phyloP scores from a whole-genome alignment of 2,329 filamentous ascomycete genomes.

The Fusarium virguliforme region DNA sequence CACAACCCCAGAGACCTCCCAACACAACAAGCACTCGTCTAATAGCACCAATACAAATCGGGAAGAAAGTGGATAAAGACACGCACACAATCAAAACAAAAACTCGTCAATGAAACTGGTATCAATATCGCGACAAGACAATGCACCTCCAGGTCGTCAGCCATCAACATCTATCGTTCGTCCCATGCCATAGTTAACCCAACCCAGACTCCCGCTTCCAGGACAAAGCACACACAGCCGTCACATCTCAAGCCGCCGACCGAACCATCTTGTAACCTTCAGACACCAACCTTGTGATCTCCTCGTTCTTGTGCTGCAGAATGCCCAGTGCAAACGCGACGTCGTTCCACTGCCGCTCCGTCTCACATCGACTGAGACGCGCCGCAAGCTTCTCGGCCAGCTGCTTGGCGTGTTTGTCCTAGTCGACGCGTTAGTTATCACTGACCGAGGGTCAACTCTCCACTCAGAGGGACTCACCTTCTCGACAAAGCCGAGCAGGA shows the following conservation, averaged over 20 bases:
- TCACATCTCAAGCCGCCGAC: slow-evolving; percentile 66
- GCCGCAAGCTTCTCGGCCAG: slow-evolving; percentile 93
- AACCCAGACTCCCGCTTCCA: slow-evolving; percentile 42
- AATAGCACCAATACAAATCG: slow-evolving; percentile 11
- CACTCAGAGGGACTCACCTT: slow-evolving; percentile 76
- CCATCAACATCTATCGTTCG: slow-evolving; percentile 47
- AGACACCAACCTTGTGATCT: slow-evolving; percentile 82
- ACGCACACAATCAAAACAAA: slow-evolving; percentile 32
- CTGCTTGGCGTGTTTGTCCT: slow-evolving; percentile 98
- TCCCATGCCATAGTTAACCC: slow-evolving; percentile 44
- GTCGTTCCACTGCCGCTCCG: slow-evolving; percentile 96
- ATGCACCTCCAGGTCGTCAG: slow-evolving; percentile 22
- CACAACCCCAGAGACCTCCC: background rate
- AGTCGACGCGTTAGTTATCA: slow-evolving; percentile 40
- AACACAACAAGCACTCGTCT: background rate
- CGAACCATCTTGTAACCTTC: slow-evolving; percentile 84
- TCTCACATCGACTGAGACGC: slow-evolving; percentile 87
- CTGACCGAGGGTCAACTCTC: background rate
- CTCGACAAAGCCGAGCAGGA: slow-evolving; percentile 95
- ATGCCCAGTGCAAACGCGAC: slow-evolving; percentile 92
- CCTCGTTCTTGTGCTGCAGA: slow-evolving; percentile 93
- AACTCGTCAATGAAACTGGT: slow-evolving; percentile 38
- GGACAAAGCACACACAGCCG: slow-evolving; percentile 14
- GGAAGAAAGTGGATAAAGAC: slow-evolving; percentile 30
- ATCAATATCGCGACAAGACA: slow-evolving; percentile 40